Evolutionary conservation across 1,284 basidiomycete species (phyloP), one percentile per base, ranked within the genome.

Genomic region (Microbotryomycetes sp.): DNA sequence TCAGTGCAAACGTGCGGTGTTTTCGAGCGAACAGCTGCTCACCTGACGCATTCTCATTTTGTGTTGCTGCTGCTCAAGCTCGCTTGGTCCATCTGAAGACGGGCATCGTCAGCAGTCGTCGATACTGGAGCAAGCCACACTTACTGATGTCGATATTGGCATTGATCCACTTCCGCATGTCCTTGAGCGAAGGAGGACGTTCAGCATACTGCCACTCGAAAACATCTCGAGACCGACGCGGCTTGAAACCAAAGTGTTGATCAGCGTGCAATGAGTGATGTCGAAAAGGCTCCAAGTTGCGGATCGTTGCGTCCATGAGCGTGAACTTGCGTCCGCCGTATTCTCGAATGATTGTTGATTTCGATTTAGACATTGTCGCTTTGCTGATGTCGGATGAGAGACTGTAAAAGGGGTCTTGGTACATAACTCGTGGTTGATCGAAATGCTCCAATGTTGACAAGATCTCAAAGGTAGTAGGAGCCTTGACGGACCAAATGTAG

Each of bases 321-420:
- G 81, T 79, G 74, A 88, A 94, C 28, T 83, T 74, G 1, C 89
- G 76, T 0, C 92, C 92, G 15, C 85, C 92, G 72, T 88, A 93
- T 74, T 92, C 87, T 70, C 85, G 81, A 78, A 77, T 42, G 22
- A 28, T 50, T 22, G 49, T 15, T 9, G 49, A 22, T 50, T 22
- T 50, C 9, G 9, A 9, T 22, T 50, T 50, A 22, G 49, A 50
- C 22, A 50, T 9, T 9, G 14, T 50, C 49, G 49, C 9, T 22
- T 50, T 50, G 12, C 90, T 87, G 0, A 86, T 82, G 72, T 97
- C 94, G 2, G 71, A 71, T 12, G 81, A 80, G 58, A 84, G 82
- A 3, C 88, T 89, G 74, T 91, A 97, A 74, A 83, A 87, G 0
- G 93, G 89, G 23, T 83, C 79, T 23, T 80, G 81, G 74, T 96